A percentile compares a stretch with the other conserved stretches of the same genome.
phyloP scores from a whole-genome alignment of 208 protist genomes.

The Blastocrithidia nonstop region DNA sequence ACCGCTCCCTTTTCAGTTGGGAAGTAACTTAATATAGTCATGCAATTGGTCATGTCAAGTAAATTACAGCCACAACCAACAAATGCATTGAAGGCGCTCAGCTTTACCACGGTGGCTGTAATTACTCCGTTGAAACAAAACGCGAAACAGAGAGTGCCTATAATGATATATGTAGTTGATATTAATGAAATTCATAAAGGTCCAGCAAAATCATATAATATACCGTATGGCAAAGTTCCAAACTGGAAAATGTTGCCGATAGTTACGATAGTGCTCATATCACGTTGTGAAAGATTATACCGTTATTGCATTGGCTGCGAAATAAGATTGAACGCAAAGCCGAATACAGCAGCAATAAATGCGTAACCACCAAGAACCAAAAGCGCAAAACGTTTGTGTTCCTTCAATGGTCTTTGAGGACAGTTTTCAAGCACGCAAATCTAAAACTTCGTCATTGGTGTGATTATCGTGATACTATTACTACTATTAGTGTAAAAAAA shows the following conservation, averaged over 20 bases:
- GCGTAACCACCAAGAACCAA: constrained; percentile 15
- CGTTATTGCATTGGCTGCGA: constrained; percentile 12
- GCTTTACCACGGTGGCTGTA: constrained; percentile 9
- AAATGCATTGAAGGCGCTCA: constrained; percentile 27
- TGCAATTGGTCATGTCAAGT: constrained; percentile 25
- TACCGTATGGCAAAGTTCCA: constrained; percentile 23
- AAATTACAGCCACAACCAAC: constrained; percentile 15
- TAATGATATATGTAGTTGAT: constrained; percentile 9
- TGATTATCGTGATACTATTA: too few species aligned
- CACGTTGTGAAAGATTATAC: constrained; percentile 18
- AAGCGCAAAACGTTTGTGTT: constrained; percentile 19
- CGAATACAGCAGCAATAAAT: constrained; percentile 19
- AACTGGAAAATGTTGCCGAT: constrained; percentile 14
- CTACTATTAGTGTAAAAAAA: too few species aligned
- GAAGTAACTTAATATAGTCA: constrained; percentile 40
- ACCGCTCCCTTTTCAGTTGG: constrained; percentile 27
- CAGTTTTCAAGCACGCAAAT: constrained; percentile 2
- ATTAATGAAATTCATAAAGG: constrained; percentile 15
- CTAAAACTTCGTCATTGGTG: too few species aligned
- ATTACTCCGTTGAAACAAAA: constrained; percentile 30
- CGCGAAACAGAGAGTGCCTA: constrained; percentile 20
- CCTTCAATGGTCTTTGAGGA: constrained; percentile 15
- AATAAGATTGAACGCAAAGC: constrained; percentile 45
- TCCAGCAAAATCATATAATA: constrained; percentile 36
- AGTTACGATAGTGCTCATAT: constrained; percentile 38